Conservation (phyloP, 352 stramenopile species). For the Pilasporangium apinafurcum region DNA sequence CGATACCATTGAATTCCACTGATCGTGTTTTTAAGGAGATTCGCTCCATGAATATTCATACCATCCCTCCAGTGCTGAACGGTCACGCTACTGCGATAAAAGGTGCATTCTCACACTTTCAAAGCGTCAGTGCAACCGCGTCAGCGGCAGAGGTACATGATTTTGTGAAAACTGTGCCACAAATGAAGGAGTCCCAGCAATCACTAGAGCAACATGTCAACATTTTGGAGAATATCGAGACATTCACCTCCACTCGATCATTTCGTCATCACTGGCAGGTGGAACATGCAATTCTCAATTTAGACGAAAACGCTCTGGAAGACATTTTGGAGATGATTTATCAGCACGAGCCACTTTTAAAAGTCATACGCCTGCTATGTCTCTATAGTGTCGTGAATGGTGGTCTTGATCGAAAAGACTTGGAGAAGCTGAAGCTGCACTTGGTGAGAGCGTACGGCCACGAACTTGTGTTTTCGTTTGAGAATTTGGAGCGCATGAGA, state of each 20-base stretch:
- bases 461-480: constrained; percentile 65
- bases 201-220: constrained; percentile 55
- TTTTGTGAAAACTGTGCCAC: constrained; percentile 59
- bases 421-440: constrained; percentile 47
- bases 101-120: constrained; percentile 44
- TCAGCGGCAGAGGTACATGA: constrained; percentile 58
- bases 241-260: constrained; percentile 27
- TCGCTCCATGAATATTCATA: constrained; percentile 56
- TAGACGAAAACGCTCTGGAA: constrained; percentile 20
- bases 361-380: constrained; percentile 57
- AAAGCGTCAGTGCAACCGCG: constrained; percentile 29
- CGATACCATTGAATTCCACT: constrained; percentile 49
- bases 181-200: constrained; percentile 52
- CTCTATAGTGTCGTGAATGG: constrained; percentile 49
- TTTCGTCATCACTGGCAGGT: constrained; percentile 66
- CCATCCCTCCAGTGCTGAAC: constrained; percentile 43
- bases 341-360: constrained; percentile 36
- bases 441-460: constrained; percentile 68
- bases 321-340: constrained; percentile 59
- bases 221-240: constrained; percentile 42
- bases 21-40: constrained; percentile 53
- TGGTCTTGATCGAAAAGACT: constrained; percentile 21
- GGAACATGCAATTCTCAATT: constrained; percentile 64
- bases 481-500: constrained; percentile 43
- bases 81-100: constrained; percentile 43